Base-by-base conservation (phyloP, 768 basidiomycete species). In the Phaeotremella skinneri region DNA sequence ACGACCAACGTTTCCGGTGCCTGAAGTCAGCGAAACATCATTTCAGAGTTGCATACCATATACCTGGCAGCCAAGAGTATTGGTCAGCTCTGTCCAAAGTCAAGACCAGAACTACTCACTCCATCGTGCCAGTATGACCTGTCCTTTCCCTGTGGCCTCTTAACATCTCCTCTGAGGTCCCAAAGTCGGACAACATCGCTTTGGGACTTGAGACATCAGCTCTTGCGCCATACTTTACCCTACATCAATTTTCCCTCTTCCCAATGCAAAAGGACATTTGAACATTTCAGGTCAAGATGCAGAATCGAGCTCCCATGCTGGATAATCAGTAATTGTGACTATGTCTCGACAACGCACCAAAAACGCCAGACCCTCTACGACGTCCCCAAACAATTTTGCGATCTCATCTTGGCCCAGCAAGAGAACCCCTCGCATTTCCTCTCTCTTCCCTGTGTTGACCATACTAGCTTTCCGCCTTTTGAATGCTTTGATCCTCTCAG, bases 51-150 rank as follows among this genome's bases (percentile, higher is more conserved):
- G 53, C 63, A 30, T 45, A 68, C 71, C 69, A 76, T 72, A 34
- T 74, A 72, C 56, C 68, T 74, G 45, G 17, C 31, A 26, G 39
- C 41, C 52, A 27, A 27, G 23, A 17, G 4, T 23, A 32, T 17
- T 30, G 9, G n/a, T 49, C 21, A 53, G 37, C 37, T 9, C n/a
- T n/a, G n/a, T 41, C 20, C 2, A 51, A 43, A n/a, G 49, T 50
- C 25, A 42, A 57, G 16, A 42, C 48, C 17, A 20, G 29, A 1
- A 31, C 21, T 32, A 88, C 84, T 68, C 89, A 93, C 79, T 94
- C 91, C 52, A 96, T 80, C 84, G 93, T 97, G 70, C 93, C 93
- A 9, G 93, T 96, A 68, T 92, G 91, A n/a, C 93, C 93, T 2
- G 89, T 88, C 23, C 93, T 83, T 16, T 81, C 78, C 13, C 84